Conservation (phyloP, 2,329 filamentous ascomycete species). For the Fusarium caatingaense region DNA sequence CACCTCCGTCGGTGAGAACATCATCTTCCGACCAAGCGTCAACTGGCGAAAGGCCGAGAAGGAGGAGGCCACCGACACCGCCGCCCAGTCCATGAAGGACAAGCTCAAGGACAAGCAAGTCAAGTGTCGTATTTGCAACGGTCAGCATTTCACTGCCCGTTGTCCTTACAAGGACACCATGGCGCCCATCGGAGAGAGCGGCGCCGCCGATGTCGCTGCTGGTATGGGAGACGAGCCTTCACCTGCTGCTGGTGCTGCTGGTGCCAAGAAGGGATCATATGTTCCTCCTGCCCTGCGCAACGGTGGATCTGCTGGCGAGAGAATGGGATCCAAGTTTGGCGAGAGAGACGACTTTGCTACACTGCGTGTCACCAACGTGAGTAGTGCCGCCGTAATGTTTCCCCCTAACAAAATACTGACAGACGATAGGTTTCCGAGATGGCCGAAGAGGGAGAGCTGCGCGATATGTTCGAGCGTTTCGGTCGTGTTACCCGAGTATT, state of each 20-base stretch:
- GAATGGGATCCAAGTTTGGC: slow-evolving; percentile 88
- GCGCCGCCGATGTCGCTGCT: slow-evolving; percentile 65
- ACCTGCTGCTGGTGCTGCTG: slow-evolving; percentile 59
- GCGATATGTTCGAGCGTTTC: slow-evolving; percentile 98
- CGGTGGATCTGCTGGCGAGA: slow-evolving; percentile 75
- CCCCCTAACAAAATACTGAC: slow-evolving; percentile 44
- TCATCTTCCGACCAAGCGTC: slow-evolving; percentile 90
- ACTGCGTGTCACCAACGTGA: slow-evolving; percentile 95
- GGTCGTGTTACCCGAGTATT: slow-evolving; percentile 97
- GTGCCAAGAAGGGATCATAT: slow-evolving; percentile 79
- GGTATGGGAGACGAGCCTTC: slow-evolving; percentile 63
- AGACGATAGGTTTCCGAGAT: slow-evolving; percentile 85
- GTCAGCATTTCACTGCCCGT: slow-evolving; percentile 98
- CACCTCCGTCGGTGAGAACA: slow-evolving; percentile 96
- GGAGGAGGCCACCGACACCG: slow-evolving; percentile 79
- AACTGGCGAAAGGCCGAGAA: slow-evolving; percentile 95
- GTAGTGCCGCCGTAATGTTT: slow-evolving; percentile 61
- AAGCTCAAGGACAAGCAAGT: slow-evolving; percentile 99
- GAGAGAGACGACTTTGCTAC: slow-evolving; percentile 97
- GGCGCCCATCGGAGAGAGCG: slow-evolving; percentile 80
- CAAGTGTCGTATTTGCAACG: slow-evolving; percentile 98
- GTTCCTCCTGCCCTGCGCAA: slow-evolving; percentile 93
- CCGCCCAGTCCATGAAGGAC: slow-evolving; percentile 80
- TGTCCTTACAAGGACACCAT: slow-evolving; percentile 99
- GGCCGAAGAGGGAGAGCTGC: slow-evolving; percentile 93